Evolutionary conservation across 768 basidiomycete species (phyloP).

Genomic region (Suillus hirtellus): DNA sequence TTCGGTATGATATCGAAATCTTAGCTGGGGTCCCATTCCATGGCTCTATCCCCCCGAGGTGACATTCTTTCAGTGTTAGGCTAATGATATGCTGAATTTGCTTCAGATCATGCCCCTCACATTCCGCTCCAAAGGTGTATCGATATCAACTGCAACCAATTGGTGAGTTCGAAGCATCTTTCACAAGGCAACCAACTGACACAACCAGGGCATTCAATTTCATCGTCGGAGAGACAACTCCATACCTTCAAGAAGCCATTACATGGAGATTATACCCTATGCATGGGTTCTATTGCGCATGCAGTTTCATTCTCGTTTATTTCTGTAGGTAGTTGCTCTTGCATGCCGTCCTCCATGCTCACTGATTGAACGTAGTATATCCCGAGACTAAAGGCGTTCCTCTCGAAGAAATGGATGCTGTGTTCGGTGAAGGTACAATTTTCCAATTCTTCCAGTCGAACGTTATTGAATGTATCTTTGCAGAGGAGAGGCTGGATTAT

Average conservation of each 20-base stretch:
- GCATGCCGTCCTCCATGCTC: conserved; percentile 6
- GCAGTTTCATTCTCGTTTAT: conserved; percentile 84
- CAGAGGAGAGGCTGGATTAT: conserved; percentile 65
- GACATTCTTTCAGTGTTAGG: conserved; percentile 11
- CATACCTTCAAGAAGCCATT: conserved; percentile 83
- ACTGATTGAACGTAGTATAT: conserved; percentile 54
- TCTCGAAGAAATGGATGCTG: conserved; percentile 87
- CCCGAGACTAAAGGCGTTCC: conserved; percentile 87
- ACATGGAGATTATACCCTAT: conserved; percentile 93
- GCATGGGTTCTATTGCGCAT: conserved; percentile 91
- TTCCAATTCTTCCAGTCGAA: conserved; percentile 13
- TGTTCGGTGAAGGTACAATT: conserved; percentile 78
- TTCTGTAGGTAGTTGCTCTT: conserved; percentile 53
- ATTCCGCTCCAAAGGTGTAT: conserved; percentile 94
- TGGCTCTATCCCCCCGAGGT: conserved; percentile 91
- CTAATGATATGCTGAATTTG: conserved; percentile 12
- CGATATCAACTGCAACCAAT: conserved; percentile 88
- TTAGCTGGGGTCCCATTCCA: conserved; percentile 84
- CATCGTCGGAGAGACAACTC: conserved; percentile 85
- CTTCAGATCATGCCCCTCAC: conserved; percentile 83
- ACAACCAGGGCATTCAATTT: conserved; percentile 73
- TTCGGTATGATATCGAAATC: not conserved
- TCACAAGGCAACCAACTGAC: conserved; percentile 16
- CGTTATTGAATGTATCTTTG: conserved; percentile 17
- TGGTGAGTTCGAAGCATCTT: conserved; percentile 34